Percentiles rank a stretch among this genome's conserved stretches.
Evolutionary conservation across 164 flowering plant genomes (phyloP).

Genomic region (Berberis vulgaris): DNA sequence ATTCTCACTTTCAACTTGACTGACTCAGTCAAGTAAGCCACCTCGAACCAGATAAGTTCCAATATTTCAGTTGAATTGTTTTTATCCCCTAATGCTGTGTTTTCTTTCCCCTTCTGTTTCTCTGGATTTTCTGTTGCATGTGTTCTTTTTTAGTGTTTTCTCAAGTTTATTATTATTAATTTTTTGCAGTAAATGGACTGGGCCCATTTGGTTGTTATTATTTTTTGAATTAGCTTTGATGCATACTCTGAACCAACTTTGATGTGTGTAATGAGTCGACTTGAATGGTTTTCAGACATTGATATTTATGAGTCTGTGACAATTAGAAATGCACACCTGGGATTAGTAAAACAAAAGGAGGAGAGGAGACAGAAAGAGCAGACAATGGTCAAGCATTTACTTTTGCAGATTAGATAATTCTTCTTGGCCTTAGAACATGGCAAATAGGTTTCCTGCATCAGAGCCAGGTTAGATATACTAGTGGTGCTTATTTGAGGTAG

Average conservation of each 20-base stretch:
- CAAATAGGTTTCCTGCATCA: conserved; percentile 10
- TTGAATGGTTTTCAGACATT: background rate
- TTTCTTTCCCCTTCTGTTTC: too few relatives aligned
- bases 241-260: background rate
- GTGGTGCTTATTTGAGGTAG: conserved; percentile 9
- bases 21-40: too few relatives aligned
- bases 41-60: too few relatives aligned
- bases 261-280: background rate
- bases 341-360: background rate
- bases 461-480: conserved; percentile 11
- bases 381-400: conserved; percentile 18
- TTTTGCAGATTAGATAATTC: conserved; percentile 2
- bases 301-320: background rate
- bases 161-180: too few relatives aligned
- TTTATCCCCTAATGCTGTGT: too few relatives aligned
- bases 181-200: too few relatives aligned
- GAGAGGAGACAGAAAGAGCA: conserved; percentile 3
- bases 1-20: background rate
- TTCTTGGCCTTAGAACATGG: conserved; percentile 30
- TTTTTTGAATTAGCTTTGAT: too few relatives aligned
- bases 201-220: too few relatives aligned
- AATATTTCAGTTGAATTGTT: too few relatives aligned
- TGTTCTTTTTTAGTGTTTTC: too few relatives aligned
- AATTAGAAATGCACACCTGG: background rate
- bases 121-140: too few relatives aligned